Base-by-base conservation (phyloP, 2,329 filamentous ascomycete genomes). In the Fonsecaea monophora region DNA sequence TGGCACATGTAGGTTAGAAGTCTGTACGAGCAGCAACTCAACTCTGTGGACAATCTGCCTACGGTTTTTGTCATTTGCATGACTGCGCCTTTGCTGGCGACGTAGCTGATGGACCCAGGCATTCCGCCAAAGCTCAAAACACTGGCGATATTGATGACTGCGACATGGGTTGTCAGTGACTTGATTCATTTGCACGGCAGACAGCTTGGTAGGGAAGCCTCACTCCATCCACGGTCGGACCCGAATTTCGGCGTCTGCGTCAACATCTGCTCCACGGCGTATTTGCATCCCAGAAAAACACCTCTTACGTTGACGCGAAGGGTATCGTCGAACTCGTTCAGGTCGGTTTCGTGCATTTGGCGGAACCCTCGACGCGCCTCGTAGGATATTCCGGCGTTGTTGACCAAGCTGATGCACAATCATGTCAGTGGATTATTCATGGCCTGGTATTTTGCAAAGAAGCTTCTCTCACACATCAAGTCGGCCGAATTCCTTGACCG, bases 301-400 rank as follows among this genome's bases (percentile, higher is more conserved):
- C 78, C 79, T 56, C 78, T 77, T 5, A 68, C 67, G 59, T 82
- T 82, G 18, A 81, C 71, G 13, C 53, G 45, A 18, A 64, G 57
- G 38, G 45, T 69, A 1, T 50, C 21, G 45, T 68, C 60, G 30
- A 59, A 68, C 5, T 42, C 54, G 74, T 87, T 88, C 82, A 97
- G 92, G 13, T 30, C 12, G 7, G 53, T 62, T 53, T 68, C 63
- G 50, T 68, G 66, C 21, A 54, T 58, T 37, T 77, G 76, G 34
- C 32, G 50, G 21, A 1, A 70, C 69, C 0, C 76, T 75, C 0
- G 60, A 66, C 63, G 73, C 4, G 75, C 73, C 66, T 81, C 82
- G 4, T 79, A 53, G 0, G 75, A 78, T 0, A 87, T 80, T 0
- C 85, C 86, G 0, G 85, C 83, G 68, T 83, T 83, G 61, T 83